Base-by-base conservation (phyloP, 257 asterid species). In the Solanum commersonii region DNA sequence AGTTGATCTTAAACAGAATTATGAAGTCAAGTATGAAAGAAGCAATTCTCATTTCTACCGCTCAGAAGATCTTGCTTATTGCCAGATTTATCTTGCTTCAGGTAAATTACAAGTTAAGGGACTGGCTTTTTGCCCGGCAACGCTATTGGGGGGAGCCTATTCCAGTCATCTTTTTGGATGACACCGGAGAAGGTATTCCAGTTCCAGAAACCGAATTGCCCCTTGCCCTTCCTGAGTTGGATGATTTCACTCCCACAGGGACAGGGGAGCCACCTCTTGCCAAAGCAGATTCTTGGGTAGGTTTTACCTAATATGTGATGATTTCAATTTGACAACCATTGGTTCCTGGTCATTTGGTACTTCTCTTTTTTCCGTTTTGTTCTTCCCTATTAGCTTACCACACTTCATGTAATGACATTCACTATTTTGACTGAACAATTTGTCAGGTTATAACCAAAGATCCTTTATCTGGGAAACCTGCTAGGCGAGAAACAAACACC, bases 111-210 rank as follows among this genome's bases (percentile, higher is more conserved):
- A 97, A 96, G 91, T 92, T 97, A 84, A 93, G 99, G 90, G 99
- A 97, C 91, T 97, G 99, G 99, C 96, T 97, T 88, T 97, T 97
- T 91, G 99, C 99, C 40, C 91, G 99, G 78, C 99, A 97, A 88
- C 98, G 99, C 77, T 97, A 97, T 87, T 97, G 99, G 99, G 99
- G 99, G 88, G 99, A 97, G 89, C 99, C 99, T 78, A 97, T 97
- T 86, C 99, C 99, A 8, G 96, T 97, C 81, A 87, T 96, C 56
- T 95, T 94, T 91, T 85, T 90, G 90, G 95, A 94, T 29, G 96
- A 90, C 86, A 89, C 93, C 15, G 93, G 95, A 90, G 98, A 94
- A 92, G 91, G 95, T 90, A 86, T 91, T 84, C 98, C 98, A 35
- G 92, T 97, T 89, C 92, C 98, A 76, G 99, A 97, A 92, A 93